phyloP scores from a whole-genome alignment of 257 asterid genomes.

The Sherardia arvensis region DNA sequence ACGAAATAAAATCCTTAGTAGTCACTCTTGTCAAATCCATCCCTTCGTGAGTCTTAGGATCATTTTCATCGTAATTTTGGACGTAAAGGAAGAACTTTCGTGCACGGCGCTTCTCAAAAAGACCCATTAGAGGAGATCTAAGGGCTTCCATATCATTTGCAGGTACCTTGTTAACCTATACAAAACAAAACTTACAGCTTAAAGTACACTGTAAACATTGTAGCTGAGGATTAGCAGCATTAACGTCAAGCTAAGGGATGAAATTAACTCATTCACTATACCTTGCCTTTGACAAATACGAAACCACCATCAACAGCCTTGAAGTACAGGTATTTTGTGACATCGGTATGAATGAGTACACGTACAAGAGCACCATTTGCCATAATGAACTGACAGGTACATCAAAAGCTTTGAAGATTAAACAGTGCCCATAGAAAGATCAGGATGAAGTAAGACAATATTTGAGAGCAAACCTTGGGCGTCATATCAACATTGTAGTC shows the following conservation, averaged over 20 bases:
- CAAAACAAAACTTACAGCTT: constrained; percentile 9
- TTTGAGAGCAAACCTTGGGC: constrained; percentile 59
- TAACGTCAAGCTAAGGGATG: not conserved
- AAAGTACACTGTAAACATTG: not conserved
- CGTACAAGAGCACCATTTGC: constrained; percentile 96
- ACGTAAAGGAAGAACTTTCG: constrained; percentile 87
- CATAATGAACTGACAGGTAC: constrained; percentile 66
- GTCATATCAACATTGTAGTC: constrained; percentile 96
- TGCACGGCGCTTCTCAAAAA: constrained; percentile 96
- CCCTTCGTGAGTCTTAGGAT: constrained; percentile 85
- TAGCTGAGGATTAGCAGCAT: not conserved
- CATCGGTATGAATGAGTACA: constrained; percentile 88
- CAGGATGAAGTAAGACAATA: not conserved
- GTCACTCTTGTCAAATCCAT: constrained; percentile 86
- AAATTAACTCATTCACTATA: constrained; percentile 11
- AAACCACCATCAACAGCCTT: constrained; percentile 98
- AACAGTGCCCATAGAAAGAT: not conserved
- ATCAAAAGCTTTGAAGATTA: not conserved
- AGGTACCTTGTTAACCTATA: constrained; percentile 90
- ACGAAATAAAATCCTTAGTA: constrained; percentile 79
- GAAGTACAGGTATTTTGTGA: constrained; percentile 80
- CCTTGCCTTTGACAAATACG: constrained; percentile 89
- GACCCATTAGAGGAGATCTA: constrained; percentile 96
- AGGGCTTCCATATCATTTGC: constrained; percentile 96
- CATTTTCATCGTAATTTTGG: constrained; percentile 73